A percentile compares a stretch with the other conserved stretches of the same genome.
phyloP scores from a whole-genome alignment of 148 eudicot species.

The Simmondsia chinensis region DNA sequence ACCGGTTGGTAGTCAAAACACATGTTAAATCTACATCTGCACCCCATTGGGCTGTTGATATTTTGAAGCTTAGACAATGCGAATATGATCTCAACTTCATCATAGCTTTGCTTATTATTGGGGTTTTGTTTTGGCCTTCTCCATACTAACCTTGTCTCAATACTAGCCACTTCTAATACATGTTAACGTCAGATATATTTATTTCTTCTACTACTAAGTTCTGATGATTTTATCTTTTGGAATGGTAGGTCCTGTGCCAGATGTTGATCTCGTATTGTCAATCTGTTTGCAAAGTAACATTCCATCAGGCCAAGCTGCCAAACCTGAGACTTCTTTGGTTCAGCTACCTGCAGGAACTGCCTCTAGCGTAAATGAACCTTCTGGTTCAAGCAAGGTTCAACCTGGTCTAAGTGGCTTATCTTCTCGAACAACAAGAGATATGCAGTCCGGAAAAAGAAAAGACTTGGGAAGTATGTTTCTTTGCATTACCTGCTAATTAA shows the following conservation, averaged over 20 bases:
- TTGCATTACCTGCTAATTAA: conserved; percentile 6
- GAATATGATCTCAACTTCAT: no score
- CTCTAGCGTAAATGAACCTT: conserved; percentile 52
- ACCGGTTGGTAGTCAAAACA: no score
- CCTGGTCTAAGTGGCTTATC: conserved; percentile 45
- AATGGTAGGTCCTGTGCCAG: conserved; percentile 80
- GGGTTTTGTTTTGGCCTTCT: no score
- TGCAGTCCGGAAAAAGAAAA: conserved; percentile 66
- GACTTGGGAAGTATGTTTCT: conserved; percentile 49
- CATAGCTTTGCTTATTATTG: no score
- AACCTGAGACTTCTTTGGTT: conserved; percentile 14
- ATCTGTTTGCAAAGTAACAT: conserved; percentile 86
- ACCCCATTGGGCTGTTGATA: no score
- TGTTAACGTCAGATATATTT: no score
- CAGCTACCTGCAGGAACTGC: conserved; percentile 37
- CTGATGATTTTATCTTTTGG: not conserved
- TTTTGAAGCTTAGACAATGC: no score
- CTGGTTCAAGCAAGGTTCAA: conserved; percentile 54
- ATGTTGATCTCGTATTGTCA: conserved; percentile 83
- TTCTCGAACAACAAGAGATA: conserved; percentile 41
- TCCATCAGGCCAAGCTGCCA: conserved; percentile 31
- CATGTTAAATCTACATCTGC: no score
- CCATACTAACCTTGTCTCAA: no score
- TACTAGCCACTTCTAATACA: not conserved
- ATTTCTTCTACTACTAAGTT: not conserved